These are phyloP conservation scores for Celoporthe dispersa DNA, from an alignment of 2,329 filamentous ascomycete genomes.

Conservation along the genomic window DNA sequence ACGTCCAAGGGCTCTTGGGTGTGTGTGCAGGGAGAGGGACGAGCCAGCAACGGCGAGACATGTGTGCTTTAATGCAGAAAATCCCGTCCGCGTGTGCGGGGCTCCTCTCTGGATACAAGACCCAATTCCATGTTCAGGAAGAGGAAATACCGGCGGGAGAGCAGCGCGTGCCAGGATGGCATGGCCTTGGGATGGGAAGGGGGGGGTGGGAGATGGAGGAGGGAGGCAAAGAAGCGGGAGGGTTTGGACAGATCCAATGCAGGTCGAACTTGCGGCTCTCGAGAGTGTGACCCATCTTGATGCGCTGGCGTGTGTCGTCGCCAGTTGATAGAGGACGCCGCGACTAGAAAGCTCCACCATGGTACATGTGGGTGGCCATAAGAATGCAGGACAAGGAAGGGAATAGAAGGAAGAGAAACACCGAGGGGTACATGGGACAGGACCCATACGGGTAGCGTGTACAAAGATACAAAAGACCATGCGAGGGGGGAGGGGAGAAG, in stretches of 20 bases:
- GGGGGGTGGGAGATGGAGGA: background rate
- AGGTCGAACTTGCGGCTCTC: slow-evolving; percentile 69
- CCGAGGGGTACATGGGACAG: slow-evolving; percentile 27
- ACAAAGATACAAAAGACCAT: slow-evolving; percentile 24
- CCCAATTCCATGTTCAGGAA: slow-evolving; percentile 35
- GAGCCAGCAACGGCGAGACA: slow-evolving; percentile 62
- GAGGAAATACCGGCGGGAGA: slow-evolving; percentile 40
- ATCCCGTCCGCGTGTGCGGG: slow-evolving; percentile 53
- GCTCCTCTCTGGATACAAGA: slow-evolving; percentile 36
- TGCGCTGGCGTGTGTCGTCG: slow-evolving; percentile 87
- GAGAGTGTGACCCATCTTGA: slow-evolving; percentile 74
- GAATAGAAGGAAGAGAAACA: slow-evolving; percentile 29
- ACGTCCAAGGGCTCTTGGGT: slow-evolving; percentile 47
- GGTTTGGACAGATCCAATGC: slow-evolving; percentile 57
- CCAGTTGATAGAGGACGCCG: slow-evolving; percentile 75
- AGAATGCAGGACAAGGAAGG: slow-evolving; percentile 29
- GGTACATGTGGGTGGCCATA: slow-evolving; percentile 49
- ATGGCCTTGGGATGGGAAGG: slow-evolving; percentile 31
- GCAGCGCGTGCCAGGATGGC: slow-evolving; percentile 43
- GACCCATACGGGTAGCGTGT: slow-evolving; percentile 22
- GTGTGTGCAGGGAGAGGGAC: slow-evolving; percentile 48
- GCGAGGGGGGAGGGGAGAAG: background rate
- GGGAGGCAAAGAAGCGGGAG: slow-evolving; percentile 34
- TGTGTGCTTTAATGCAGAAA: slow-evolving; percentile 69
- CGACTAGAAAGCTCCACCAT: slow-evolving; percentile 67